phyloP scores from a whole-genome alignment of 2,329 filamentous ascomycete genomes.

The Fusarium continuum region DNA sequence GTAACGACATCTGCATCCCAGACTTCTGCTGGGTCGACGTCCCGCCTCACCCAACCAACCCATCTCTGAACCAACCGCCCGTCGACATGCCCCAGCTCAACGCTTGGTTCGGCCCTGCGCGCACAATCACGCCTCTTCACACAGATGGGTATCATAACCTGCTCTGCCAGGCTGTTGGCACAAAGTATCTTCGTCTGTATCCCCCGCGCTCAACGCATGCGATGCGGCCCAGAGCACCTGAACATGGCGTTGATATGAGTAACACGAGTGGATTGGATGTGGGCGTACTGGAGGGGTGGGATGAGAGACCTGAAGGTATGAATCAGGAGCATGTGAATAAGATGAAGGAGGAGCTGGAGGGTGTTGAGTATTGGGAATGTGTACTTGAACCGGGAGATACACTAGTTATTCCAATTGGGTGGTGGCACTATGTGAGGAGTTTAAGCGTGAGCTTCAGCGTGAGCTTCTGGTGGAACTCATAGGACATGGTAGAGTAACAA shows the following conservation, averaged over 20 bases:
- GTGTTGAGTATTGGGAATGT: conserved; percentile 76
- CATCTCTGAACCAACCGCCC: conserved; percentile 50
- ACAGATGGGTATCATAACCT: conserved; percentile 96
- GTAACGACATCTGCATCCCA: conserved; percentile 79
- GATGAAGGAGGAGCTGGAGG: conserved; percentile 60
- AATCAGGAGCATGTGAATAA: conserved; percentile 48
- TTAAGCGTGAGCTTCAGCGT: conserved; percentile 90
- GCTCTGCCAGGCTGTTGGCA: conserved; percentile 85
- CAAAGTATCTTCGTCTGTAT: conserved; percentile 93
- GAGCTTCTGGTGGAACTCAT: conserved; percentile 91
- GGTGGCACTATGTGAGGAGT: conserved; percentile 97
- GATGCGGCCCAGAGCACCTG: conserved; percentile 69
- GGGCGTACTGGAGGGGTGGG: conserved; percentile 72
- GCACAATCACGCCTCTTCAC: conserved; percentile 91
- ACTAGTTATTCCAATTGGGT: conserved; percentile 89
- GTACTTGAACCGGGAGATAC: conserved; percentile 84
- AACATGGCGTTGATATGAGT: conserved; percentile 85
- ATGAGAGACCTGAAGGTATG: conserved; percentile 48
- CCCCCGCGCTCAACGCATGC: conserved; percentile 67
- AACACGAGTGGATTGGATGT: conserved; percentile 88
- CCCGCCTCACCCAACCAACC: conserved; percentile 60
- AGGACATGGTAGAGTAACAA: not conserved
- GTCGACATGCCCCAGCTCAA: conserved; percentile 76
- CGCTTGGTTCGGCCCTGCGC: conserved; percentile 90
- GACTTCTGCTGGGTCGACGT: conserved; percentile 84